These are phyloP conservation scores for Cytospora paraplurivora DNA, from an alignment of 2,329 filamentous ascomycete genomes.

Conservation along the genomic window DNA sequence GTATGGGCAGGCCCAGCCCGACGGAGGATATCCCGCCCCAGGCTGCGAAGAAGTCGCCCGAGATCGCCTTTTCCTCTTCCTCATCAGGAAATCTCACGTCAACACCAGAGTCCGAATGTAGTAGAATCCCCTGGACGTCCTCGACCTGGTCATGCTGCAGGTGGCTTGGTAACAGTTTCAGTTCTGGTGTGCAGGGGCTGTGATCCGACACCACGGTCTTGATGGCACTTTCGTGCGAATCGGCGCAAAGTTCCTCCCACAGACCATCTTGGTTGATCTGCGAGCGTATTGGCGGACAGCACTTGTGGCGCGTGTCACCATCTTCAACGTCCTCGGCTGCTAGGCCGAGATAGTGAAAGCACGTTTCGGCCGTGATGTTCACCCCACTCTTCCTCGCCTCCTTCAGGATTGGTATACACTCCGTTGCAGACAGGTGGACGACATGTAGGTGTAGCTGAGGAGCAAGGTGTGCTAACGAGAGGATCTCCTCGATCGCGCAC, in stretches of 20 bases:
- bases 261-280: constrained; percentile 80
- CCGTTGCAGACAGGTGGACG: constrained; percentile 86
- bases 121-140: constrained; percentile 38
- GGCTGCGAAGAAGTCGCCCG: constrained; percentile 89
- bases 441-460: constrained; percentile 87
- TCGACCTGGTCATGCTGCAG: constrained; percentile 46
- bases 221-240: constrained; percentile 72
- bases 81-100: constrained; percentile 47
- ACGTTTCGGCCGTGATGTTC: constrained; percentile 91
- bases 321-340: constrained; percentile 79
- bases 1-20: constrained; percentile 86
- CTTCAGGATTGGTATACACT: constrained; percentile 80
- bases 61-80: constrained; percentile 39
- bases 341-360: constrained; percentile 90
- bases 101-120: constrained; percentile 56
- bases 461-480: constrained; percentile 77
- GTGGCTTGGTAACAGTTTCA: constrained; percentile 80
- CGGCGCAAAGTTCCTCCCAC: constrained; percentile 75
- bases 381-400: constrained; percentile 72
- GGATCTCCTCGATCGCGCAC: constrained; percentile 83
- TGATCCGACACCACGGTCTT: constrained; percentile 93
- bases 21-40: constrained; percentile 98
- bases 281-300: constrained; percentile 87
- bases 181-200: constrained; percentile 90
- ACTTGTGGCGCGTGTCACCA: constrained; percentile 91